Base-by-base conservation (phyloP, 208 protist genomes). In the Leishmania mexicana region DNA sequence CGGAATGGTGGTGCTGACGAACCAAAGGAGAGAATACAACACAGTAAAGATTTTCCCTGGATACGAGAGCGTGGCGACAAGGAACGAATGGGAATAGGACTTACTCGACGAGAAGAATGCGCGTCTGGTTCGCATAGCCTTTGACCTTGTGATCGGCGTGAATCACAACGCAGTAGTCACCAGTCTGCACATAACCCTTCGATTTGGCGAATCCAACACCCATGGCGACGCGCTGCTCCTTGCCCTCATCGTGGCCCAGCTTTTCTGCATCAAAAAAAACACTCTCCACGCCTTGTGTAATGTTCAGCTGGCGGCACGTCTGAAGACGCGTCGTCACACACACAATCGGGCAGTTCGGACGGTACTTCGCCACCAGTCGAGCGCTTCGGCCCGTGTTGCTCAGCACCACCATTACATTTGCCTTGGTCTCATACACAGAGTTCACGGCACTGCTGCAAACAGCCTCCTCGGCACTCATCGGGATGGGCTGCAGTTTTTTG, bases 281-380 rank as follows among this genome's bases (percentile, higher is more conserved):
- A 84, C 89, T 90, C 68, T 94, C 91, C 38, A 98, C 90, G 72
- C 89, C 90, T 35, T 93, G 90, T 31, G 90, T 95, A 75, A 97
- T 85, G 76, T 92, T 94, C 53, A 97, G 84, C 86, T 98, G 96
- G 42, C 97, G 94, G 76, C 96, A 96, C 40, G 93, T 97, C 72
- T 88, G 79, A 80, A 94, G 83, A 40, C 92, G 93, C 64, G 91
- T 95, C 51, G 98, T 99, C 38, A 99, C 95, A 53, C 92, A 96
- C 60, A 99, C 84, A 54, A 99, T 96, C 53, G 98, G 98, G 84
- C 95, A 98, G 75, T 89, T 86, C 38, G 99, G 99, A 47, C 98
- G 93, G 87, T 99, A 99, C 92, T 99, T 99, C 76, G 98, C 93
- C 35, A 99, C 90, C 11, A 99, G 91, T 54, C 98, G 90, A 7